Evolutionary conservation across 169 alveolate species (phyloP).

Genomic region (Plasmodium vivax): DNA sequence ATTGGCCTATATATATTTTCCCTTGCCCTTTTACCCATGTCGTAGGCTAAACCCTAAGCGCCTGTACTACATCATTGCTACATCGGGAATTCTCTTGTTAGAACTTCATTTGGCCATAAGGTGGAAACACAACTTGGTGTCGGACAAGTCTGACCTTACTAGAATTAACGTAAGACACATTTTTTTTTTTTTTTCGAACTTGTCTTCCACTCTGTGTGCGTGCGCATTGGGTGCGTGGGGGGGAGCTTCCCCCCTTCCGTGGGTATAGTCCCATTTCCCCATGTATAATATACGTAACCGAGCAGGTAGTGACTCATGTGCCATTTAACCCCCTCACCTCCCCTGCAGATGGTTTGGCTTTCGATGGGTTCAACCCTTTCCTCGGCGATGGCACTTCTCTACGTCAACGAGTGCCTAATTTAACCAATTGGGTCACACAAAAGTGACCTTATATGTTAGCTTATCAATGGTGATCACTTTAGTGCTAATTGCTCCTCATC

Average conservation of each 20-base stretch:
- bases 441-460: background rate
- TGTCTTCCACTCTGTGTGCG: background rate
- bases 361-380: background rate
- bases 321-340: background rate
- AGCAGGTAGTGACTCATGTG: background rate
- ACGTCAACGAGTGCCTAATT: background rate
- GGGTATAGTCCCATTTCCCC: background rate
- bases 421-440: background rate
- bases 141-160: slow-evolving; percentile 30
- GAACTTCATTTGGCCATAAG: slow-evolving; percentile 4
- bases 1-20: background rate
- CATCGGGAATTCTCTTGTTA: background rate
- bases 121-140: slow-evolving; percentile 29
- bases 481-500: background rate
- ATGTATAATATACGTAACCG: background rate
- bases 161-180: slow-evolving; percentile 15
- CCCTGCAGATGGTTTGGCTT: slow-evolving; percentile 14
- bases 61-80: background rate
- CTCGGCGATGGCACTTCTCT: background rate
- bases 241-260: background rate
- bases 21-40: background rate
- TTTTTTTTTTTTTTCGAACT: background rate
- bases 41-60: background rate
- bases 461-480: background rate
- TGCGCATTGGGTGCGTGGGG: background rate